A percentile compares a stretch with the other conserved stretches of the same genome.
These are phyloP conservation scores for Boletus reticulatus DNA, from an alignment of 768 basidiomycete species.

Conservation along the genomic window DNA sequence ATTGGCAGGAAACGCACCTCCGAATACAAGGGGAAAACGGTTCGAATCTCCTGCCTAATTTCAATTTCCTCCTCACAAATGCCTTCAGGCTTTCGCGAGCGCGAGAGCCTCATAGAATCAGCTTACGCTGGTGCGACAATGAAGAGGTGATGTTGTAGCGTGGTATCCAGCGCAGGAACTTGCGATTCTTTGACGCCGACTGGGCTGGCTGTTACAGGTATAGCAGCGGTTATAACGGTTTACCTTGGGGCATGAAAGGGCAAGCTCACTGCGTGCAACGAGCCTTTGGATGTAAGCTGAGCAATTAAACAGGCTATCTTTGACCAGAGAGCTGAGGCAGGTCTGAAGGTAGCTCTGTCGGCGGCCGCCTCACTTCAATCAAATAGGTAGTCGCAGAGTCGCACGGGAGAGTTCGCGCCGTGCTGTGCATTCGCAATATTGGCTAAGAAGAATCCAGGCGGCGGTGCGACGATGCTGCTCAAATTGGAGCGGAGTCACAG, in stretches of 20 bases:
- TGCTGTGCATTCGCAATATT: slow-evolving; percentile 66
- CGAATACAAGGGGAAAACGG: slow-evolving; percentile 67
- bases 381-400: slow-evolving; percentile 71
- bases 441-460: slow-evolving; percentile 62
- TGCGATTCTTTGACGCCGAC: slow-evolving; percentile 56
- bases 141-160: slow-evolving; percentile 58
- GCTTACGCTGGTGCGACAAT: slow-evolving; percentile 66
- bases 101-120: slow-evolving; percentile 66
- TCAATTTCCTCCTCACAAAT: slow-evolving; percentile 50
- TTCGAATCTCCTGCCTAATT: slow-evolving; percentile 68
- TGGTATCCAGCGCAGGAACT: slow-evolving; percentile 72
- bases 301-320: slow-evolving; percentile 71
- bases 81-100: slow-evolving; percentile 73
- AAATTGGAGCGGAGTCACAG: slow-evolving; percentile 75
- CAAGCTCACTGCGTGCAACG: slow-evolving; percentile 74
- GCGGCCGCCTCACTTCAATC: slow-evolving; percentile 68
- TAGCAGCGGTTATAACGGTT: slow-evolving; percentile 3
- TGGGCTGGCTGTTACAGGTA: slow-evolving; percentile 5
- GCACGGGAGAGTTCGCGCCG: slow-evolving; percentile 59
- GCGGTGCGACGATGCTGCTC: slow-evolving; percentile 80
- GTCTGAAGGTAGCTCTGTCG: slow-evolving; percentile 50
- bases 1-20: slow-evolving; percentile 38
- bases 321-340: slow-evolving; percentile 69
- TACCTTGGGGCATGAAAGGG: slow-evolving; percentile 56
- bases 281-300: slow-evolving; percentile 73